Percentiles rank a stretch among this genome's conserved stretches.
Conservation (phyloP, 148 eudicot genomes). For the Dysphania ambrosioides region DNA sequence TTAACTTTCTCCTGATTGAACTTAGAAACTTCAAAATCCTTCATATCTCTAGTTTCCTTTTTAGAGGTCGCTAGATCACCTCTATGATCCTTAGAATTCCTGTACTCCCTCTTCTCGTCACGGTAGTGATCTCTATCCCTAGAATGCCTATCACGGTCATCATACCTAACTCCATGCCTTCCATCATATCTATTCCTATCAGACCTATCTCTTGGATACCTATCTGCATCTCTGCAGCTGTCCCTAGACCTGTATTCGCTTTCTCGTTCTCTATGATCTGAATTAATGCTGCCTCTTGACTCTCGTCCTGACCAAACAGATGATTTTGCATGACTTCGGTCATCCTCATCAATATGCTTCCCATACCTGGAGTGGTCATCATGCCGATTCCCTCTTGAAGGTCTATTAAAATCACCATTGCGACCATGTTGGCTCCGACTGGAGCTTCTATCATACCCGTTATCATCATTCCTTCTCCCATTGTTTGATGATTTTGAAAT, state of each 20-base stretch:
- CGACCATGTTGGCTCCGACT: slow-evolving; percentile 41
- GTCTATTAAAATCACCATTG: slow-evolving; percentile 45
- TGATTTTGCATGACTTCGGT: slow-evolving; percentile 44
- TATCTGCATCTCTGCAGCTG: slow-evolving; percentile 42
- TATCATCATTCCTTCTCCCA: slow-evolving; percentile 44
- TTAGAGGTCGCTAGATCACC: slow-evolving; percentile 39
- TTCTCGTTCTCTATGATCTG: slow-evolving; percentile 44
- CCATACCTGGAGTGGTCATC: slow-evolving; percentile 48
- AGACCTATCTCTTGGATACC: slow-evolving; percentile 50
- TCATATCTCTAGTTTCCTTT: slow-evolving; percentile 41
- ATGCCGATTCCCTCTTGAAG: slow-evolving; percentile 49
- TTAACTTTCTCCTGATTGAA: slow-evolving; percentile 35
- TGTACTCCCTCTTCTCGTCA: slow-evolving; percentile 60
- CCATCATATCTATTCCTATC: slow-evolving; percentile 13
- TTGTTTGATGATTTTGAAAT: slow-evolving; percentile 33
- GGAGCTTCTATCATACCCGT: slow-evolving; percentile 41
- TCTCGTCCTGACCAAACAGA: slow-evolving; percentile 50
- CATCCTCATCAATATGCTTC: slow-evolving; percentile 53
- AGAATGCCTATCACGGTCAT: slow-evolving; percentile 44
- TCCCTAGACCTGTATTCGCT: slow-evolving; percentile 60
- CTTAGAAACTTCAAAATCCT: slow-evolving; percentile 38
- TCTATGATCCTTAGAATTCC: slow-evolving; percentile 43
- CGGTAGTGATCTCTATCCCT: slow-evolving; percentile 42
- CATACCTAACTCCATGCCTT: slow-evolving; percentile 24
- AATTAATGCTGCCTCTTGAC: slow-evolving; percentile 29